Percentiles rank a stretch among this genome's conserved stretches.
These are phyloP conservation scores for Beverwykella pulmonaria DNA, from an alignment of 495 filamentous ascomycete species.

Conservation along the genomic window DNA sequence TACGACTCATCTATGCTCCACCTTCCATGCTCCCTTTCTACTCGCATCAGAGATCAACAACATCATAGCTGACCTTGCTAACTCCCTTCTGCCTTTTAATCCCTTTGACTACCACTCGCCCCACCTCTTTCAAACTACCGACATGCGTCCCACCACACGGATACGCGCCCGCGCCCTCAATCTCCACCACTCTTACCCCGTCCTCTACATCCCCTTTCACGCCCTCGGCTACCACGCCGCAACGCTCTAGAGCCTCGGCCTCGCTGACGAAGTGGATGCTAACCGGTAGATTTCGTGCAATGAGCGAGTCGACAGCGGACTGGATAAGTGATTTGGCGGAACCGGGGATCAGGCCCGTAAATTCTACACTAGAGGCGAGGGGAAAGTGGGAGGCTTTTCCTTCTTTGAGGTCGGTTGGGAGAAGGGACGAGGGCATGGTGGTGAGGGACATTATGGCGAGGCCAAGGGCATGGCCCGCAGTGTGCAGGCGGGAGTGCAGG, in stretches of 20 bases:
- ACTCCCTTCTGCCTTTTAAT: slow-evolving; percentile 60
- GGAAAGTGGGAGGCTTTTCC: neutral
- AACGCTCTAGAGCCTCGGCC: slow-evolving; percentile 76
- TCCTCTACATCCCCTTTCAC: slow-evolving; percentile 48
- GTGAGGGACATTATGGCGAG: slow-evolving; percentile 57
- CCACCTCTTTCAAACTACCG: slow-evolving; percentile 73
- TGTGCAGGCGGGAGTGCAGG: slow-evolving; percentile 64
- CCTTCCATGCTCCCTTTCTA: too few relatives aligned
- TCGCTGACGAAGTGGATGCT: slow-evolving; percentile 63
- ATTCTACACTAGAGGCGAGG: slow-evolving; percentile 55
- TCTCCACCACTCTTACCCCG: slow-evolving; percentile 70
- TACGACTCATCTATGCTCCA: too few relatives aligned
- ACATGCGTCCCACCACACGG: slow-evolving; percentile 71
- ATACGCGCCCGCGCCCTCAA: slow-evolving; percentile 66
- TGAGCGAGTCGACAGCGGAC: slow-evolving; percentile 53
- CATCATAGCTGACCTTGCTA: slow-evolving; percentile 57
- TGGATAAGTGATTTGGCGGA: slow-evolving; percentile 62
- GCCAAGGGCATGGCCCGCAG: slow-evolving; percentile 66
- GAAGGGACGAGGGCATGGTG: neutral
- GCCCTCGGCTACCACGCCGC: slow-evolving; percentile 45
- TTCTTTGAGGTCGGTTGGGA: neutral
- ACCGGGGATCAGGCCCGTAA: slow-evolving; percentile 61
- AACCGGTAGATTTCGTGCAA: slow-evolving; percentile 56
- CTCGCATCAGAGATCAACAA: slow-evolving; percentile 35
- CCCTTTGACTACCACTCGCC: slow-evolving; percentile 61